Evolutionary conservation across 345 rosid genomes (phyloP), one percentile per base, ranked within the genome.

Genomic region (Eucalyptus dawsonii): DNA sequence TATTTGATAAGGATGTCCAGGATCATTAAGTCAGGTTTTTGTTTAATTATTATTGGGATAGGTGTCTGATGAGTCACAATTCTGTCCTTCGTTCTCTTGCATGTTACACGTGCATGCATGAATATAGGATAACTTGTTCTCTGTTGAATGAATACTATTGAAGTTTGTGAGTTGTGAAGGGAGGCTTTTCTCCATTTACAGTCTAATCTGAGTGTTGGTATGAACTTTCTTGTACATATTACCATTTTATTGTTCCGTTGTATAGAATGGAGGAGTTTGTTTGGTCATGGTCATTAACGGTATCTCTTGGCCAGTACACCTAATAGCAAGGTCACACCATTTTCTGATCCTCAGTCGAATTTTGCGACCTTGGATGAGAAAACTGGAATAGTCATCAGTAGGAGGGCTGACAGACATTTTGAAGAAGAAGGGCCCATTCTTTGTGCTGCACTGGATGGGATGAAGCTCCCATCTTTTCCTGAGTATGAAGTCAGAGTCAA

Each of bases 371-470:
- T 96, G 94, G 99, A 98, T 90, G 98, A 93, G 93, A 93, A 95
- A 93, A 93, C 97, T 90, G 99, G 99, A 87, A 88, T 95, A 86
- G 98, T 98, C 87, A 91, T 91, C 85, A 95, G 98, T 89, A 93
- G 99, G 89, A 95, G 99, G 92, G 99, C 99, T 92, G 99, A 98
- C 90, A 92, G 99, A 91, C 98, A 97, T 91, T 98, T 98, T 88
- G 99, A 97, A 92, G 97, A 97, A 92, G 98, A 97, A 94, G 99
- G 99, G 50, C 99, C 98, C n/a, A 93, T 96, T 76, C 96, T 98
- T 47, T 98, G 98, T 91, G 93, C 96, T 29, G 99, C 99, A 81
- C 93, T 98, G 87, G 99, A 98, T 93, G 93, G 95, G 83, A 93
- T 98, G 98, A 98, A 94, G 92, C 95, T 98, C 87, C 96, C 97